Evolutionary conservation across 2,329 filamentous ascomycete genomes (phyloP).

Genomic region (Stachybotrys chlorohalonatus): DNA sequence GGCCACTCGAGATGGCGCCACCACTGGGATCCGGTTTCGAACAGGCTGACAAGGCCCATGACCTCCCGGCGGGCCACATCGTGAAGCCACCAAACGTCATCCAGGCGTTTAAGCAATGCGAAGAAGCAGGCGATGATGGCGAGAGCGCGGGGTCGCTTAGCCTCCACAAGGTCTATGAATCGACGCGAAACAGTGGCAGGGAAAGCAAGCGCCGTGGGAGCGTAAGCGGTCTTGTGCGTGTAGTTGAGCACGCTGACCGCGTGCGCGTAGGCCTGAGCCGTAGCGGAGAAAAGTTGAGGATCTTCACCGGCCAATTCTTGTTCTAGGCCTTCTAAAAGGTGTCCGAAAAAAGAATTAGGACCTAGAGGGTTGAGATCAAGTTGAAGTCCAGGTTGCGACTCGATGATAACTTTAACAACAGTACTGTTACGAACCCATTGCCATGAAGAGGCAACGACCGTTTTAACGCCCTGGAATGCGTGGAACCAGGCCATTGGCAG

Average conservation of each 20-base stretch:
- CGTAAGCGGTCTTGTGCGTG: slow-evolving; percentile 52
- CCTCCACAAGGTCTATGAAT: slow-evolving; percentile 51
- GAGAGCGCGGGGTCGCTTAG: slow-evolving; percentile 50
- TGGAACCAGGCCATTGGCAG: slow-evolving; percentile 59
- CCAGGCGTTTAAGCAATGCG: slow-evolving; percentile 52
- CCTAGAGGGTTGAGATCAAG: slow-evolving; percentile 46
- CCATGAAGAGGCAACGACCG: slow-evolving; percentile 55
- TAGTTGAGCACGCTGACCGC: slow-evolving; percentile 59
- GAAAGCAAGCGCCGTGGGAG: slow-evolving; percentile 51
- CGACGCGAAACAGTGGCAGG: slow-evolving; percentile 54
- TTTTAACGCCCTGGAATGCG: slow-evolving; percentile 58
- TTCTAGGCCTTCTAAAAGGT: slow-evolving; percentile 48
- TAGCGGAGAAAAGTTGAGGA: slow-evolving; percentile 17
- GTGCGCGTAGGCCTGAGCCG: slow-evolving; percentile 49
- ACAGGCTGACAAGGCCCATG: slow-evolving; percentile 50
- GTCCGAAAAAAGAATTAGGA: slow-evolving; percentile 48
- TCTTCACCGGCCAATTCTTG: slow-evolving; percentile 38
- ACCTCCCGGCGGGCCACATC: slow-evolving; percentile 59
- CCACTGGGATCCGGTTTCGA: slow-evolving; percentile 50
- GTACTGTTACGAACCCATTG: slow-evolving; percentile 51
- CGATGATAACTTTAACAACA: slow-evolving; percentile 51
- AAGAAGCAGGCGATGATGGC: slow-evolving; percentile 59
- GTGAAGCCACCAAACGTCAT: slow-evolving; percentile 60
- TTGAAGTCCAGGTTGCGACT: slow-evolving; percentile 53
- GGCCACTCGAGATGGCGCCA: slow-evolving; percentile 55